Percentiles rank a stretch among this genome's conserved stretches.
These are phyloP conservation scores for Diutina catenulata DNA, from an alignment of 1,139 yeast genomes.

Conservation along the genomic window DNA sequence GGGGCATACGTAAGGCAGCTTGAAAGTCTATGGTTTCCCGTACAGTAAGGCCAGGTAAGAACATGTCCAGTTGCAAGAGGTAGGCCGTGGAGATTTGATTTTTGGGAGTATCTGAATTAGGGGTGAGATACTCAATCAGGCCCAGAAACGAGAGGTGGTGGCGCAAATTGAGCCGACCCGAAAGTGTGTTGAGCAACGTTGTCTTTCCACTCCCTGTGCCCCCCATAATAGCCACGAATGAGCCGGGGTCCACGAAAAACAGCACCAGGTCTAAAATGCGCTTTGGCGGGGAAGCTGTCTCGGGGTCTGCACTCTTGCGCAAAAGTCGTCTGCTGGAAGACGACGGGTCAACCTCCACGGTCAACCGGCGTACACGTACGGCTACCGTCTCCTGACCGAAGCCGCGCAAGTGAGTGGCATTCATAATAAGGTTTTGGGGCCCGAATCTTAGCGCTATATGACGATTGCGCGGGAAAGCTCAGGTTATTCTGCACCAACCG, in stretches of 20 bases:
- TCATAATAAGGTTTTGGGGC: no score
- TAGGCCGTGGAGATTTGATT: conserved; percentile 43
- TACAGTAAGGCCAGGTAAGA: conserved; percentile 61
- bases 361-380: no score
- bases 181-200: conserved; percentile 60
- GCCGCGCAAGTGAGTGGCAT: no score
- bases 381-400: no score
- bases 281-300: conserved; percentile 6
- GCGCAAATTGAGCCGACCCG: conserved; percentile 39
- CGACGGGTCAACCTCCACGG: no score
- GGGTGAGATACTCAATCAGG: conserved; percentile 28
- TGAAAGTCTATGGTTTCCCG: conserved; percentile 59
- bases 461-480: no score
- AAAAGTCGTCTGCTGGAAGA: no score
- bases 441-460: no score
- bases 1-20: conserved; percentile 53
- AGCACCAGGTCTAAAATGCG: conserved; percentile 32
- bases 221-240: conserved; percentile 84
- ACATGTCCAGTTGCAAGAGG: conserved; percentile 65
- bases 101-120: conserved; percentile 6
- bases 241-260: conserved; percentile 40
- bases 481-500: no score
- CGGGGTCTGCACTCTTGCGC: conserved; percentile 9
- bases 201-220: conserved; percentile 92
- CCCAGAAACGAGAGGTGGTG: conserved; percentile 29